These are phyloP conservation scores for Colletotrichum filicis DNA, from an alignment of 2,329 filamentous ascomycete species.

Conservation along the genomic window DNA sequence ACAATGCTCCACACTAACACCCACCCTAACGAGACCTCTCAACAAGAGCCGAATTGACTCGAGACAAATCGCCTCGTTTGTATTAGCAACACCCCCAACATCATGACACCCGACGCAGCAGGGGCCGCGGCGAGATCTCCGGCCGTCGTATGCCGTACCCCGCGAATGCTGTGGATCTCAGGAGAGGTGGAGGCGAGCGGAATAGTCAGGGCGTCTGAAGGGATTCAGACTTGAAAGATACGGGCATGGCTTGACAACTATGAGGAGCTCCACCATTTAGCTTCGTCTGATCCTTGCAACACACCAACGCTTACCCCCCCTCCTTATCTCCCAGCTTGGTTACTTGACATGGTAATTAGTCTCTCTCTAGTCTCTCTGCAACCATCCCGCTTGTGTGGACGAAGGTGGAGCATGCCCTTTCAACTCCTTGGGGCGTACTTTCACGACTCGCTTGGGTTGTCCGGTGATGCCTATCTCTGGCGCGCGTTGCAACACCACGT, in stretches of 20 bases:
- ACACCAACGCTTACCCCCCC: slow-evolving; percentile 6
- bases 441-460: neutral
- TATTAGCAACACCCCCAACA: neutral
- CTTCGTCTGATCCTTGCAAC: slow-evolving; percentile 19
- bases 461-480: slow-evolving; percentile 20
- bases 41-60: neutral
- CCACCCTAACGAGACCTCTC: neutral
- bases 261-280: slow-evolving; percentile 29
- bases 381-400: neutral
- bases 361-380: neutral
- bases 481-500: slow-evolving; percentile 1
- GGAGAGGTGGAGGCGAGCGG: slow-evolving; percentile 19
- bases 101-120: neutral
- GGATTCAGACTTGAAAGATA: slow-evolving; percentile 20
- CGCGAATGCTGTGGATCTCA: slow-evolving; percentile 14
- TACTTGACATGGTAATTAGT: neutral
- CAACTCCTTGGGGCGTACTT: neutral
- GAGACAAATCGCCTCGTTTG: neutral
- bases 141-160: slow-evolving; percentile 12
- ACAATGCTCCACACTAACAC: slow-evolving; percentile 10
- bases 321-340: neutral
- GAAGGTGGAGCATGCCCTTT: slow-evolving; percentile 11
- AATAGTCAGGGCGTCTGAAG: neutral
- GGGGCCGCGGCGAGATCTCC: slow-evolving; percentile 21
- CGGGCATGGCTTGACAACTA: slow-evolving; percentile 12